A percentile compares a stretch with the other conserved stretches of the same genome.
Evolutionary conservation across 441 rosid species (phyloP).

Genomic region (Theobroma grandiflorum): DNA sequence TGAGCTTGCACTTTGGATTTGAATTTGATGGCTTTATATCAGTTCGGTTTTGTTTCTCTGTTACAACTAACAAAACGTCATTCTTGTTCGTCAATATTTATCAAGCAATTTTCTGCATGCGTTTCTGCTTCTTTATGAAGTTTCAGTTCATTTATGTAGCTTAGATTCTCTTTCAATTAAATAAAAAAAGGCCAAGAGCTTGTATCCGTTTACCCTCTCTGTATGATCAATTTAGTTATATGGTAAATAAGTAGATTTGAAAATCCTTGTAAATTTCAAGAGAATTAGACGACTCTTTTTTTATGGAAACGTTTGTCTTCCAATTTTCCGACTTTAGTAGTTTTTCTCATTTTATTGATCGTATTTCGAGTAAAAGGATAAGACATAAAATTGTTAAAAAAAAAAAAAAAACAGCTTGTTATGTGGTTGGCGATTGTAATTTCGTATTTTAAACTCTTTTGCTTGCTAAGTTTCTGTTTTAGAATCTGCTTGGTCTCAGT

Average conservation of each 20-base stretch:
- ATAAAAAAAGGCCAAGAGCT: neutral
- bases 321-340: neutral
- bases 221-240: too few species aligned
- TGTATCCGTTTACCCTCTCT: neutral
- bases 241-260: too few species aligned
- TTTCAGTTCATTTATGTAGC: neutral
- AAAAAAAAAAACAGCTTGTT: neutral
- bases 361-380: neutral
- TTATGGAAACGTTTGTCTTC: neutral
- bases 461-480: neutral
- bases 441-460: neutral
- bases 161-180: neutral
- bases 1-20: neutral
- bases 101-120: neutral
- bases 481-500: too few species aligned
- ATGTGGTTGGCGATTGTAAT: neutral
- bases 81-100: neutral
- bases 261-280: neutral
- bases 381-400: neutral
- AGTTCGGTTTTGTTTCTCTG: too few species aligned
- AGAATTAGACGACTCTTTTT: neutral
- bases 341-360: neutral
- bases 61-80: too few species aligned
- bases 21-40: too few species aligned
- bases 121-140: conserved; percentile 2